These are phyloP conservation scores for Cyanodermella asteris DNA, from an alignment of 2,329 filamentous ascomycete genomes.

Conservation along the genomic window DNA sequence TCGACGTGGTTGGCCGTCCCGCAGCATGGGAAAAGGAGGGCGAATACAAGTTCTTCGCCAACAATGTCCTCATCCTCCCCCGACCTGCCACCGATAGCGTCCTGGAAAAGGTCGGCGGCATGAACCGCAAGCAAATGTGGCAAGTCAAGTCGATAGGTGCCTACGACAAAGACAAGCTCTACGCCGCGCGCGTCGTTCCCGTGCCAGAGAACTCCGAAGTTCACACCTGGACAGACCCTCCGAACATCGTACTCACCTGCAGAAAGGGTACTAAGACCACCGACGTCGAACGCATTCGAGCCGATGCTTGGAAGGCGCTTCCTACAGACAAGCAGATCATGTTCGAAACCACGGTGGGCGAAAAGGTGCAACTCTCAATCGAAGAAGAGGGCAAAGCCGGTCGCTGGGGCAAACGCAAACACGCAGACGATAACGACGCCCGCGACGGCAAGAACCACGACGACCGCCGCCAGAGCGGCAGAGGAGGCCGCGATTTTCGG, in stretches of 20 bases:
- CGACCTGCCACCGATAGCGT: slow-evolving; percentile 50
- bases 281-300: slow-evolving; percentile 64
- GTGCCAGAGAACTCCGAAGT: slow-evolving; percentile 43
- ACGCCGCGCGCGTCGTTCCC: slow-evolving; percentile 64
- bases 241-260: slow-evolving; percentile 64
- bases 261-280: slow-evolving; percentile 52
- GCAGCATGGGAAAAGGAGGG: no score
- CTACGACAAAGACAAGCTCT: slow-evolving; percentile 52
- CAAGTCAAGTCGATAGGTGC: slow-evolving; percentile 55
- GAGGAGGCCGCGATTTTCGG: no score
- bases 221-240: slow-evolving; percentile 59
- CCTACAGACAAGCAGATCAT: slow-evolving; percentile 46
- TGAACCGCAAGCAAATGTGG: slow-evolving; percentile 68
- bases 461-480: slow-evolving; percentile 6
- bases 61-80: slow-evolving; percentile 76
- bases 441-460: slow-evolving; percentile 39
- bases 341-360: slow-evolving; percentile 66
- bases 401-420: no score
- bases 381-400: slow-evolving; percentile 46
- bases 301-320: slow-evolving; percentile 63
- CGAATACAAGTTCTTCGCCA: slow-evolving; percentile 63
- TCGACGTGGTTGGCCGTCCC: no score
- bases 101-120: slow-evolving; percentile 64
- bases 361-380: slow-evolving; percentile 65
- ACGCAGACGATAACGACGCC: slow-evolving; percentile 41